Evolutionary conservation across 2,329 filamentous ascomycete species (phyloP), one percentile per base, ranked within the genome.

Genomic region (Xylariaceae sp.): DNA sequence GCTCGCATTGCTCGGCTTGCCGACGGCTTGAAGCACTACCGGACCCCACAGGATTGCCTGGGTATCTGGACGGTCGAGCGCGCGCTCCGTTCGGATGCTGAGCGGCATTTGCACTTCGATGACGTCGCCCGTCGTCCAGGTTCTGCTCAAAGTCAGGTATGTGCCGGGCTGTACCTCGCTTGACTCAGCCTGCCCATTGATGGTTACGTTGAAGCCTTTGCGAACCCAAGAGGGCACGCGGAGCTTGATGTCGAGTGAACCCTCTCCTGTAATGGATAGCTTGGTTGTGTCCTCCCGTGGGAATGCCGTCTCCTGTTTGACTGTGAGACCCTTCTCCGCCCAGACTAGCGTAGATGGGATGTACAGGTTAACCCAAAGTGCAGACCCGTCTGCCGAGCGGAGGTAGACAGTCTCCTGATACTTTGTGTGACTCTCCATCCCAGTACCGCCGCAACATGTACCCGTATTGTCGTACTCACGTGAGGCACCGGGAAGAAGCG

Each of bases 321-420:
- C 50, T 9, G 31, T 46, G 45, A 67, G 59, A 11, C 60, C 62
- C 36, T 57, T 62, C 15, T 66, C 63, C 2, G 49, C 55, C 64
- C 65, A 67, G 2, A 39, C 59, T 22, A 67, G 44, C 19, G 58
- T 64, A 5, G 64, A 65, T 11, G 63, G 63, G 19, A 66, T 56
- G 43, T 59, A 67, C 18, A 67, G 50, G 51, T 67, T 67, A 38
- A 67, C 54, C 63, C 64, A 67, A 12, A 67, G 62, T 11, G 62
- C 49, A 1, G 64, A 65, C 0, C 49, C 61, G 27, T 66, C 63
- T 1, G 65, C 65, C 6, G 63, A 63, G 31, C 61, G 61, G n/a
- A 67, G 41, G 56, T 67, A 67, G 2, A 67, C 58, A 6, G 64
- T 66, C 53, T 66, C 64, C 45, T 67, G 64, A 44, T 67, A 67